Conservation (phyloP, 306 rosid species). For the Cucumis sativus region DNA sequence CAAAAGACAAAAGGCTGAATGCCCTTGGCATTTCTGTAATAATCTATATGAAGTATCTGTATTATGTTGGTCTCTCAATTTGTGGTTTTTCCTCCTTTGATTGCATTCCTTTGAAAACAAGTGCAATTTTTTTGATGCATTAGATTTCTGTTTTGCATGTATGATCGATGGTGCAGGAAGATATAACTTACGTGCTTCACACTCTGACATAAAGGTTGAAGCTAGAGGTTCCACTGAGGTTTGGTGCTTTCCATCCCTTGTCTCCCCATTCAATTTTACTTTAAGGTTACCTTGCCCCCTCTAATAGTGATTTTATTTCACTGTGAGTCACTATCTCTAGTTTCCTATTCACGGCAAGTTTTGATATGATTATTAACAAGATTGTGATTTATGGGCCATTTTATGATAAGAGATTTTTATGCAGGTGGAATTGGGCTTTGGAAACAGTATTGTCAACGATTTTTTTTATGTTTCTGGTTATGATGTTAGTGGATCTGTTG, state of each 20-base stretch:
- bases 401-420: constrained; percentile 15
- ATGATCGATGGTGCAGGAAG: constrained; percentile 43
- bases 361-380: constrained; percentile 1
- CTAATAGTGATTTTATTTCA: neutral
- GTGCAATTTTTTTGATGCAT: neutral
- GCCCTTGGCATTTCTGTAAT: neutral
- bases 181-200: constrained; percentile 66
- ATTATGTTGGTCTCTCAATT: neutral
- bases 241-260: constrained; percentile 15
- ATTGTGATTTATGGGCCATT: constrained; percentile 11
- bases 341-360: neutral
- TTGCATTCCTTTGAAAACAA: neutral
- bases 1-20: neutral
- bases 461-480: constrained; percentile 79
- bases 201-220: constrained; percentile 68
- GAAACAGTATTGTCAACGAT: constrained; percentile 52
- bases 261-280: neutral
- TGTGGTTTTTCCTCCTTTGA: neutral
- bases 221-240: constrained; percentile 77
- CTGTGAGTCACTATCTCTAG: neutral
- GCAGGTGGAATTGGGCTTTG: constrained; percentile 89
- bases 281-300: neutral
- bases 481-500: constrained; percentile 69
- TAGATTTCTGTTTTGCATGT: constrained; percentile 1
- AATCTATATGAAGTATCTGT: neutral